Base-by-base conservation (phyloP, 129 eudicot species). In the Tagetes patula region DNA sequence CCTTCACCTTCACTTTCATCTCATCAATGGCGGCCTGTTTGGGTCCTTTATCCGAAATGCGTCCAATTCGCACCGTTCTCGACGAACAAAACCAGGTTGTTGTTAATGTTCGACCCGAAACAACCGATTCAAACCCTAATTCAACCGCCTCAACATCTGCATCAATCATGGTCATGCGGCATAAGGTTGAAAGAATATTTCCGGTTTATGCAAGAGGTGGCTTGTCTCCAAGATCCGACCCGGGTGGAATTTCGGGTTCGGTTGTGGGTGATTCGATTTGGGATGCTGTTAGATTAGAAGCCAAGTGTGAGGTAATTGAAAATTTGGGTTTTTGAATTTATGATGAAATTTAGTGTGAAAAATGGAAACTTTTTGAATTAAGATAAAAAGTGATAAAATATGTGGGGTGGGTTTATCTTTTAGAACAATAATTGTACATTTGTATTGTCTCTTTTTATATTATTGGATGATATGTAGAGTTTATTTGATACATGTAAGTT, bases 131-230 rank as follows among this genome's bases (percentile, higher is more conserved):
- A 8, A 81, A 75, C 32, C 73, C 79, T 33, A 78, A 66, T 46
- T 72, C 77, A 27, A 20, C 67, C 6, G 52, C 72, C 7, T 71
- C 82, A 37, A 65, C 82, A 14, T 78, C 82, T 13, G 33, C 20
- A 5, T 78, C 82, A 12, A 39, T 72, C 5, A 79, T 72, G 78
- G 62, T 65, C 52, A 74, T 76, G 86, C 76, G 73, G 11, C 74
- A 71, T 56, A 80, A 70, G 70, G 79, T 87, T 42, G 89, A 87
- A 68, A 77, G 83, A 65, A 83, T 87, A n/a, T 87, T 87, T 61
- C 93, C 93, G 42, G 87, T 87, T 55, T 87, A 87, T 65, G 93
- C 93, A 47, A 77, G 82, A 64, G 89, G 86, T 5, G 81, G 77
- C 0, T 70, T 82, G 55, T 76, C 79, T 38, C 74, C 78, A 54